Conservation (phyloP, 2,329 filamentous ascomycete genomes). For the Claviceps sp. region DNA sequence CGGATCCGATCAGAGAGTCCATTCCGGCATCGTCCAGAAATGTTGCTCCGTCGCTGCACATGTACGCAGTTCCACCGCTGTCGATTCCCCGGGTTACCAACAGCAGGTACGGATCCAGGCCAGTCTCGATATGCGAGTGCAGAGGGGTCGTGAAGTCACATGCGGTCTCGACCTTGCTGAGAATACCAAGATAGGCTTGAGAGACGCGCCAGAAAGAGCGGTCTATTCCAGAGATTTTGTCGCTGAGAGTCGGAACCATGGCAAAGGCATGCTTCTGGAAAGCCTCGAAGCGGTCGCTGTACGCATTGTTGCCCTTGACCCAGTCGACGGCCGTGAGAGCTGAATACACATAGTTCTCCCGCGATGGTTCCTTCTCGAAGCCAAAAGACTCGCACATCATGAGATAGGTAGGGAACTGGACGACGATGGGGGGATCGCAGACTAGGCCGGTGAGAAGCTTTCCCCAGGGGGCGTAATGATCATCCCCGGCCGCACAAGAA, state of each 20-base stretch:
- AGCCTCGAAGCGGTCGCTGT: slow-evolving; percentile 1
- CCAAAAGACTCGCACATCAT: slow-evolving; percentile 8
- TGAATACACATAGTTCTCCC: slow-evolving; percentile 6
- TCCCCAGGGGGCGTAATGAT: slow-evolving; percentile 4
- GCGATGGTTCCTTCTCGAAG: slow-evolving; percentile 1
- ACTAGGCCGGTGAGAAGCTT: slow-evolving; percentile 6
- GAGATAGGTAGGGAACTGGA: slow-evolving; percentile 7
- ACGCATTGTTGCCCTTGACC: slow-evolving; percentile 4
- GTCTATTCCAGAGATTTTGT: slow-evolving; percentile 3
- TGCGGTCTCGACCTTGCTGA: slow-evolving; percentile 4
- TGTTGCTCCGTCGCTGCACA: slow-evolving; percentile 7
- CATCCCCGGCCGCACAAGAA: slow-evolving; percentile 1
- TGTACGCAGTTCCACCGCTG: slow-evolving; percentile 5
- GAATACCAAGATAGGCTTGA: slow-evolving; percentile 3
- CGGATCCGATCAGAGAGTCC: slow-evolving; percentile 6
- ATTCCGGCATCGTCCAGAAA: slow-evolving; percentile 5
- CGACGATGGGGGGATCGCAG: slow-evolving; percentile 7
- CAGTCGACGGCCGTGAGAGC: slow-evolving; percentile 5
- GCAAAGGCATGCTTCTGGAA: slow-evolving; percentile 1
- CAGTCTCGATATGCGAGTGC: slow-evolving; percentile 3
- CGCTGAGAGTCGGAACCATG: slow-evolving; percentile 3
- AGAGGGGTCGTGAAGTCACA: slow-evolving; percentile 1
- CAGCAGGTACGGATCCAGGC: slow-evolving; percentile 3
- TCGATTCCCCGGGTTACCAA: slow-evolving; percentile 4
- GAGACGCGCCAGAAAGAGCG: slow-evolving; percentile 6